These are phyloP conservation scores for Vachellia pachyceras DNA, from an alignment of 306 rosid genomes.

Conservation along the genomic window DNA sequence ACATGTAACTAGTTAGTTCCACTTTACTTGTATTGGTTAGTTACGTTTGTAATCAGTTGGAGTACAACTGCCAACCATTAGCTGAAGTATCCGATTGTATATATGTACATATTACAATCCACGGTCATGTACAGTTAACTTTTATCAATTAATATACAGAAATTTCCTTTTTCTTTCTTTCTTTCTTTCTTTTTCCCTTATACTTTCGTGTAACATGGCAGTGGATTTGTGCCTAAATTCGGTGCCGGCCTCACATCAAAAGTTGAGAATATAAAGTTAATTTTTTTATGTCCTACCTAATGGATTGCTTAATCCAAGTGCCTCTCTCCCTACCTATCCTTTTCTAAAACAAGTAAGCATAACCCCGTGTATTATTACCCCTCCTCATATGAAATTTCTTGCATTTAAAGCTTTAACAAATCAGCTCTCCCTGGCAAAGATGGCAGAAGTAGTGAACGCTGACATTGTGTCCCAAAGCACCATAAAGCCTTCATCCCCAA, in stretches of 20 bases:
- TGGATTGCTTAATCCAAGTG: background rate
- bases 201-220: background rate
- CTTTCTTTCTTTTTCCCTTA: too few relatives aligned
- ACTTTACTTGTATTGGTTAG: too few relatives aligned
- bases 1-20: too few relatives aligned
- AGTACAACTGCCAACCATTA: too few relatives aligned
- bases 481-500: conserved; percentile 39
- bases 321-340: background rate
- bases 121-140: too few relatives aligned
- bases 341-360: background rate
- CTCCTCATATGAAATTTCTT: background rate
- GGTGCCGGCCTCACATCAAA: background rate
- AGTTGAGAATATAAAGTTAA: background rate
- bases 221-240: background rate
- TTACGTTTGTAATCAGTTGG: too few relatives aligned
- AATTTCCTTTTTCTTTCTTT: too few relatives aligned
- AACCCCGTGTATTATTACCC: too few relatives aligned
- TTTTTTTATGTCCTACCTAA: background rate
- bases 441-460: conserved; percentile 2
- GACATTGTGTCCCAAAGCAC: conserved; percentile 25
- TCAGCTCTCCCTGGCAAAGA: background rate
- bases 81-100: too few relatives aligned
- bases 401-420: background rate
- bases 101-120: too few relatives aligned
- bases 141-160: too few relatives aligned